Base-by-base conservation (phyloP, 2,329 filamentous ascomycete genomes). In the Sarocladium brachiariae region DNA sequence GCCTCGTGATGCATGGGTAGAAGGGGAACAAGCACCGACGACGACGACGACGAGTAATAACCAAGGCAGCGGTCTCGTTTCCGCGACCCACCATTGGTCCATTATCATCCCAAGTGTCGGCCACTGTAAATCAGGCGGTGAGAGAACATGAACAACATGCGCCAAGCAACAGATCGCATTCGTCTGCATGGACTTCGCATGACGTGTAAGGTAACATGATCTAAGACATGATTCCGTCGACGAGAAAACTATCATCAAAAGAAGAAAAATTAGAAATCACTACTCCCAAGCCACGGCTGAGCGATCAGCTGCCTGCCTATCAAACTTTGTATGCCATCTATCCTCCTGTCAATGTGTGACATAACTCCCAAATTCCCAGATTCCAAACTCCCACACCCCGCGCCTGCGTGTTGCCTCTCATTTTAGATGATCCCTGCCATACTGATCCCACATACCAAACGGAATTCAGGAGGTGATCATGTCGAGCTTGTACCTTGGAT, bases 401-500 rank as follows among this genome's bases (percentile, higher is more conserved):
- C 19, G 18, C 37, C 37, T 9, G 37, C 16, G 3, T 23, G 16
- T 19, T 39, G 37, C 16, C 34, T 6, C 34, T 18, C 34, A 11
- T 9, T 9, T n/a, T 13, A n/a, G 21, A 21, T n/a, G 4, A 30
- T 45, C 21, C n/a, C 43, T 33, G 24, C 16, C 10, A 19, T 8
- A 8, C 43, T 11, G 7, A 25, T 30, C 24, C 39, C 39, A 6
- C 38, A n/a, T n/a, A n/a, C 38, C 9, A 31, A 13, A 21, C 19
- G 11, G 19, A 21, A 33, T 18, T 63, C 56, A 68, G 48, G 62
- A 66, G 46, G 75, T 75, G 49, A 80, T 69, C 67, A 77, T 80
- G 49, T 71, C 71, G 38, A 81, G 66, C 16, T 70, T 73, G 55
- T 77, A 80, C 53, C 78, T 71, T 24, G 77, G 76, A 54, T 82